Conservation (phyloP, 2,329 filamentous ascomycete genomes). For the Phaeosphaeria sp. region DNA sequence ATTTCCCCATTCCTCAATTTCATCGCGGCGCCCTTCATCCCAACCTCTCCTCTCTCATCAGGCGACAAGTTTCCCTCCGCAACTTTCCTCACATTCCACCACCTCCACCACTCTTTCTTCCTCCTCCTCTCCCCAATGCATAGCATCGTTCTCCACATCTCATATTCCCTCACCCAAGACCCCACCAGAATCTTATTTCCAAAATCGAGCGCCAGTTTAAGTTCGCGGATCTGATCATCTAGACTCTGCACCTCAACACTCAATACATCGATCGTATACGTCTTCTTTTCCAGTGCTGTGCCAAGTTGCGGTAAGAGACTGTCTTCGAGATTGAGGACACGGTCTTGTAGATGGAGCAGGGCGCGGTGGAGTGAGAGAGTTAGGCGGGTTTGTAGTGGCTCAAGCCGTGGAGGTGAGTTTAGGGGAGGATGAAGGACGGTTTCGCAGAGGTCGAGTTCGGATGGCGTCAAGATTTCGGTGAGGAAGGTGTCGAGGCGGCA, state of each 20-base stretch:
- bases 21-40: no score
- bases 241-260: neutral
- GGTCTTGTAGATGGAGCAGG: slow-evolving; percentile 15
- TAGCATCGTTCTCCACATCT: slow-evolving; percentile 14
- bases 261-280: slow-evolving; percentile 1
- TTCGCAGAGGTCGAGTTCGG: slow-evolving; percentile 14
- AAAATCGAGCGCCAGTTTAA: slow-evolving; percentile 14
- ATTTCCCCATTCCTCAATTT: slow-evolving; percentile 14
- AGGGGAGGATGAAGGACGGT: neutral
- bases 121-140: slow-evolving; percentile 8
- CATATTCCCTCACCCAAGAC: slow-evolving; percentile 25
- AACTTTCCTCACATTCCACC: neutral
- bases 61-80: neutral
- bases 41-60: neutral
- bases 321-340: slow-evolving; percentile 18
- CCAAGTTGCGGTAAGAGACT: slow-evolving; percentile 17
- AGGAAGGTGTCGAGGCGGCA: slow-evolving; percentile 15
- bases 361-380: slow-evolving; percentile 17
- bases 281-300: slow-evolving; percentile 11
- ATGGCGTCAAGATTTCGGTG: slow-evolving; percentile 2
- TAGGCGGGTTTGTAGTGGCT: slow-evolving; percentile 12
- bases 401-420: neutral
- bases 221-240: slow-evolving; percentile 4
- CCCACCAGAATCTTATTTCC: slow-evolving; percentile 9
- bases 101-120: slow-evolving; percentile 1